Conservation (phyloP, 2,329 filamentous ascomycete species). For the Sarocladium kiliense region DNA sequence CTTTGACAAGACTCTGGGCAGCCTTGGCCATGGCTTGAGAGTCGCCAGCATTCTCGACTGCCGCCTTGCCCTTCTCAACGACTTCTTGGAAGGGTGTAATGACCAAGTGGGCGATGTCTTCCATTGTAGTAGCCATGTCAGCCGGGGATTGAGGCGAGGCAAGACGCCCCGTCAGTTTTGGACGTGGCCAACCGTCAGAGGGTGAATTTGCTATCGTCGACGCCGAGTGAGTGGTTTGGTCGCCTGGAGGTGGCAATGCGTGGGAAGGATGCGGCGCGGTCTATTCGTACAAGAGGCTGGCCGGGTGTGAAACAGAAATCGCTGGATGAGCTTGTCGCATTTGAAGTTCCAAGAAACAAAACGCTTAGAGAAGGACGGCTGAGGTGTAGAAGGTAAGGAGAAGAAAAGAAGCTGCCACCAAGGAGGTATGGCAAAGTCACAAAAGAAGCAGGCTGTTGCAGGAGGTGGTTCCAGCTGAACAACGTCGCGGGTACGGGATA, state of each 20-base stretch:
- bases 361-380: neutral
- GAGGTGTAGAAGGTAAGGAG: neutral
- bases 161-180: neutral
- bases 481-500: no score
- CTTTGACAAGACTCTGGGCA: constrained; percentile 40
- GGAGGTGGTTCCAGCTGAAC: neutral
- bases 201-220: neutral
- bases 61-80: constrained; percentile 43
- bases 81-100: constrained; percentile 48
- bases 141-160: neutral
- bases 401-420: no score
- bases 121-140: constrained; percentile 24
- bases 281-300: no score
- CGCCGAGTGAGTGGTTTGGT: no score
- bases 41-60: constrained; percentile 41
- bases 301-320: no score
- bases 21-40: constrained; percentile 43
- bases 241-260: no score
- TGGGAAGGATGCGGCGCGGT: no score
- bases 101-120: constrained; percentile 37
- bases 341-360: no score
- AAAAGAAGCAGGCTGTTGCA: neutral
- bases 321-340: neutral
- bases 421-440: no score
- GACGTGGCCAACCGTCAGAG: neutral